Base-by-base conservation (phyloP, 148 eudicot genomes). In the Rhododendron williamsianum region DNA sequence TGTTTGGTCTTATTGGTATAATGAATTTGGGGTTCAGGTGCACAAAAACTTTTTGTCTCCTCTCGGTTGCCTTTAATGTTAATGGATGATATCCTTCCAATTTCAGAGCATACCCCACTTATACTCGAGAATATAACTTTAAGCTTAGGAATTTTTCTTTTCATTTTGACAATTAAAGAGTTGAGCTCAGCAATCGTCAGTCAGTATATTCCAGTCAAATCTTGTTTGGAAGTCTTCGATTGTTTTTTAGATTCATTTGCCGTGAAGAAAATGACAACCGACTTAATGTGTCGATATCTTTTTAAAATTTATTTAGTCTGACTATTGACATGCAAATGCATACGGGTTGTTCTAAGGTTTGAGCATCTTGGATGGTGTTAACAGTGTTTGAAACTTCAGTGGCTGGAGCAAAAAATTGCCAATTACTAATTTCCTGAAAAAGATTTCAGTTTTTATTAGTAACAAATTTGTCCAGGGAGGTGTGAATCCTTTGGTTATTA, bases 1-100 rank as follows among this genome's bases (percentile, higher is more conserved):
- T 79, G 71, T 46, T 83, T 88, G 80, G 65, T 56, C n/a, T 52
- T 33, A 81, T 60, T 60, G 74, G 41, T 56, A 9, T 63, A 18
- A 23, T 25, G 13, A 15, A 21, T 80, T 77, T 65, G 41, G 56
- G 13, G n/a, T 65, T 85, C 13, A 35, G 65, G 36, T 79, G 54
- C 27, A 21, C 16, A 56, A 63, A 82, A 16, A 41, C 6, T 35
- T 51, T 19, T 81, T 54, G 71, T 33, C 72, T 71, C 38, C n/a
- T 65, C 23, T 33, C 4, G 45, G 30, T 56, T 25, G 81, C 77
- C 41, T 84, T 38, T 2, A 38, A 18, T 74, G 78, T 10, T 84
- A 25, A 84, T 35, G 51, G 65, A 21, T n/a, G 38, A 23, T 76
- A 46, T 23, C 15, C 8, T 51, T 21, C 46, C 35, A 84, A 23